Evolutionary conservation across 805 yeast genomes (phyloP).

Genomic region (Candida khao-thaluensis): DNA sequence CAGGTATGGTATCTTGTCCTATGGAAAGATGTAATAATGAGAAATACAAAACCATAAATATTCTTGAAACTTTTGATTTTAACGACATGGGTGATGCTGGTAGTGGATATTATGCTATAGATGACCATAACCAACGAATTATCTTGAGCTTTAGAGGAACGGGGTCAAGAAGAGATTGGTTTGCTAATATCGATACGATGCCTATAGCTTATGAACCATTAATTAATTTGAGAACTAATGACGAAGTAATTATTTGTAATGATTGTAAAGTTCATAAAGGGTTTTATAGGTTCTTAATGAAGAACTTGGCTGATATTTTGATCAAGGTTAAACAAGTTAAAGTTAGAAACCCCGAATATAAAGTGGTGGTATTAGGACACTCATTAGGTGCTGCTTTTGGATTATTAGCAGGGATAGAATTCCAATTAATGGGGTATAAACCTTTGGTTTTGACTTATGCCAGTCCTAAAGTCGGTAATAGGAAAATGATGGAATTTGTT

Average conservation of each 20-base stretch:
- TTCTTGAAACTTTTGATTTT: slow-evolving; percentile 42
- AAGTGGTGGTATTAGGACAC: slow-evolving; percentile 63
- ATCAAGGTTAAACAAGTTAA: slow-evolving; percentile 32
- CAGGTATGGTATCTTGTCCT: slow-evolving; percentile 30
- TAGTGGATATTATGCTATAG: slow-evolving; percentile 54
- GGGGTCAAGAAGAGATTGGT: slow-evolving; percentile 58
- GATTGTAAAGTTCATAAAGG: slow-evolving; percentile 67
- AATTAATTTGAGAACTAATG: slow-evolving; percentile 17
- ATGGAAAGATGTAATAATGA: slow-evolving; percentile 23
- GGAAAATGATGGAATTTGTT: slow-evolving; percentile 48
- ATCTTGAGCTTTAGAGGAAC: slow-evolving; percentile 65
- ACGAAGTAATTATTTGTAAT: slow-evolving; percentile 34
- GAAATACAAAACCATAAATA: slow-evolving; percentile 25
- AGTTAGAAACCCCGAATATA: slow-evolving; percentile 45
- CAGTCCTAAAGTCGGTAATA: slow-evolving; percentile 64
- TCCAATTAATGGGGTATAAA: slow-evolving; percentile 50
- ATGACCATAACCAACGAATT: slow-evolving; percentile 42
- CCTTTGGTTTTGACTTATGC: slow-evolving; percentile 62
- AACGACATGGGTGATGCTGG: slow-evolving; percentile 47
- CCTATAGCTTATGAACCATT: slow-evolving; percentile 51
- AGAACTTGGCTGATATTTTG: slow-evolving; percentile 39
- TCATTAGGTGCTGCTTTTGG: slow-evolving; percentile 78
- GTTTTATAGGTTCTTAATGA: slow-evolving; percentile 47
- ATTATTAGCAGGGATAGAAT: slow-evolving; percentile 59
- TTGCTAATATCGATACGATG: slow-evolving; percentile 51